Evolutionary conservation across 345 rosid genomes (phyloP).

Genomic region (Syzygium grande): DNA sequence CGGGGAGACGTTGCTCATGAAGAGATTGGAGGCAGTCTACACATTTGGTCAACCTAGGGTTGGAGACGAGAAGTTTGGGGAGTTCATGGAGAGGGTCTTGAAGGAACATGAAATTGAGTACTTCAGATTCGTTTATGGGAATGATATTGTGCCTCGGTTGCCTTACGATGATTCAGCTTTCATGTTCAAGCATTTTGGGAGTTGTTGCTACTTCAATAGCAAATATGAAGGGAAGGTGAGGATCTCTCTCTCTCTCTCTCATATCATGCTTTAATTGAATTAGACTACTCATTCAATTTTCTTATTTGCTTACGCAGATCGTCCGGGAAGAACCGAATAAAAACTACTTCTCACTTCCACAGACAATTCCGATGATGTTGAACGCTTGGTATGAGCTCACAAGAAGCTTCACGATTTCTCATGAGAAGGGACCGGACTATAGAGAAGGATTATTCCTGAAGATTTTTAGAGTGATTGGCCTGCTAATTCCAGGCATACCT

Average conservation of each 20-base stretch:
- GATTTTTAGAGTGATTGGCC: background rate
- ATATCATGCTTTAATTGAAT: background rate
- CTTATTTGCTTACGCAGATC: constrained; percentile 10
- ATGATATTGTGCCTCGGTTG: constrained; percentile 51
- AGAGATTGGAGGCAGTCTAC: constrained; percentile 51
- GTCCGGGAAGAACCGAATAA: constrained; percentile 55
- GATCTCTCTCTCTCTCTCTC: background rate
- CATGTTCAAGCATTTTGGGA: constrained; percentile 55
- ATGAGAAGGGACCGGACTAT: background rate
- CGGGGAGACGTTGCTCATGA: constrained; percentile 23
- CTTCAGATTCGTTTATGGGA: constrained; percentile 47
- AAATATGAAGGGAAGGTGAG: constrained; percentile 41
- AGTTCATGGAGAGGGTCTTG: constrained; percentile 29
- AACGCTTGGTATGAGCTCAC: constrained; percentile 53
- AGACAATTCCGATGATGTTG: constrained; percentile 31
- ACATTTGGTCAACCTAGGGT: constrained; percentile 77
- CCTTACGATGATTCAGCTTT: constrained; percentile 38
- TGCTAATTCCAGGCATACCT: background rate
- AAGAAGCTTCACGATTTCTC: constrained; percentile 24
- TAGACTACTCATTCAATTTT: background rate
- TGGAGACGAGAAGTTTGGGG: constrained; percentile 42
- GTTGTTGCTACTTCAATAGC: constrained; percentile 47
- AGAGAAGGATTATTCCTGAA: background rate
- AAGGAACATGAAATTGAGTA: constrained; percentile 22
- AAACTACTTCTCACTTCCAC: constrained; percentile 44